Percentiles rank a stretch among this genome's conserved stretches.
These are phyloP conservation scores for Neoboletus magnificus DNA, from an alignment of 768 basidiomycete species.

Conservation along the genomic window DNA sequence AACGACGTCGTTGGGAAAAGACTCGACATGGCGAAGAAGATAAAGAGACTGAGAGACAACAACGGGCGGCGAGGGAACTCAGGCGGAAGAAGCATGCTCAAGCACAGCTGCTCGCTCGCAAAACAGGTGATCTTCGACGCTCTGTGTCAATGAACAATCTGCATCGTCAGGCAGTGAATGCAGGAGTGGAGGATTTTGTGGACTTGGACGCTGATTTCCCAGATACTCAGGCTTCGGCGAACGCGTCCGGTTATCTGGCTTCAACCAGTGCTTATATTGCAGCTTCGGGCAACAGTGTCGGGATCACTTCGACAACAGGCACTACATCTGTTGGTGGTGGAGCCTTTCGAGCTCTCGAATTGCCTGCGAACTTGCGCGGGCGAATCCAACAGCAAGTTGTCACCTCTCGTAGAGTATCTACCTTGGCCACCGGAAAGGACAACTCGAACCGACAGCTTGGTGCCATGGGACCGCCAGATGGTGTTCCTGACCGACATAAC, in stretches of 20 bases:
- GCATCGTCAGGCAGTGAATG: conserved; percentile 48
- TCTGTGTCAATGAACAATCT: conserved; percentile 75
- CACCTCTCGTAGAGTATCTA: conserved; percentile 55
- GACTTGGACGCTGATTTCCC: conserved; percentile 39
- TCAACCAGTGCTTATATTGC: conserved; percentile 69
- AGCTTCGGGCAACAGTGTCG: conserved; percentile 94
- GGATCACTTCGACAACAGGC: conserved; percentile 86
- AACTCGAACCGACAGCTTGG: conserved; percentile 29
- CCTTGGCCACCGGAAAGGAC: conserved; percentile 25
- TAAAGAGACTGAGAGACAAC: conserved; percentile 33
- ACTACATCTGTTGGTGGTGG: conserved; percentile 68
- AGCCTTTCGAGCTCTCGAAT: conserved; percentile 42
- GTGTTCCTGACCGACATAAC: conserved; percentile 51
- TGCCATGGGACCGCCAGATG: conserved; percentile 66
- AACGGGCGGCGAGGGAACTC: conserved; percentile 25
- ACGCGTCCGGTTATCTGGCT: conserved; percentile 68
- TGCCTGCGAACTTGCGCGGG: conserved; percentile 53
- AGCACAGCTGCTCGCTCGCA: conserved; percentile 26
- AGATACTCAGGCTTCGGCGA: conserved; percentile 48
- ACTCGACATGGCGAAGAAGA: conserved; percentile 39
- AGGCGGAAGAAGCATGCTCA: conserved; percentile 29
- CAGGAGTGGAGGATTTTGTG: conserved; percentile 40
- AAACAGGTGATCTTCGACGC: conserved; percentile 60
- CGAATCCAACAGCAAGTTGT: conserved; percentile 63
- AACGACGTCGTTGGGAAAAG: conserved; percentile 65